phyloP scores from a whole-genome alignment of 225 moss, liverwort and hornwort species.

The Pleurozium schreberi region DNA sequence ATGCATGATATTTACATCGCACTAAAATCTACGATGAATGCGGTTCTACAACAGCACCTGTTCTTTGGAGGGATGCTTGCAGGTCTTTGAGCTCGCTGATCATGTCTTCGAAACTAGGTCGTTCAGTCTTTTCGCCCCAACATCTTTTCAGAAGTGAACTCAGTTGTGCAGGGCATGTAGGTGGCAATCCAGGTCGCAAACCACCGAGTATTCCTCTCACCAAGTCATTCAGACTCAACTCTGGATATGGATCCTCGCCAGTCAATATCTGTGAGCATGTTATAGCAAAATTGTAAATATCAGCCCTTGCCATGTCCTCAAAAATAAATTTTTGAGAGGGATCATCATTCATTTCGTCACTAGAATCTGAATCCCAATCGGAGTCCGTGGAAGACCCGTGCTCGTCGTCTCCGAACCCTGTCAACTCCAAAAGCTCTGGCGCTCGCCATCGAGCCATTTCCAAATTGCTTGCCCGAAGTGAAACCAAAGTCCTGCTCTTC shows the following conservation, averaged over 20 bases:
- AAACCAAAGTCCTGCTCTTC: background rate
- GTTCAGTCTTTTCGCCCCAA: background rate
- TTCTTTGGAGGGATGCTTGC: background rate
- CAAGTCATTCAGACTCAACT: background rate
- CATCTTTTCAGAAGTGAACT: background rate
- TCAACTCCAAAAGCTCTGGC: background rate
- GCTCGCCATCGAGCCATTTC: slow-evolving; percentile 2
- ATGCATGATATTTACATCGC: background rate
- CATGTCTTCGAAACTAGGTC: background rate
- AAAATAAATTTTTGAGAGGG: background rate
- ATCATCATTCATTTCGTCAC: background rate
- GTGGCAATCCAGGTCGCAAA: slow-evolving; percentile 1
- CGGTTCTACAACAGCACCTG: background rate
- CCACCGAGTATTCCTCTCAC: background rate
- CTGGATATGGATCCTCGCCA: slow-evolving; percentile 1
- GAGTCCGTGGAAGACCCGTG: background rate
- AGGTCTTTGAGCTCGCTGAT: background rate
- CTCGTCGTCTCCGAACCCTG: background rate
- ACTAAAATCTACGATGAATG: background rate
- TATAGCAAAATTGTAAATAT: background rate
- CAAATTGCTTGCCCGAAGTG: background rate
- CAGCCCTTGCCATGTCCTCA: background rate
- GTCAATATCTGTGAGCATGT: background rate
- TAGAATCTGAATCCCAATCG: slow-evolving; percentile 1
- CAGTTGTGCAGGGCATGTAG: background rate